phyloP scores from a whole-genome alignment of 1,284 basidiomycete species.

The Somion occarium region DNA sequence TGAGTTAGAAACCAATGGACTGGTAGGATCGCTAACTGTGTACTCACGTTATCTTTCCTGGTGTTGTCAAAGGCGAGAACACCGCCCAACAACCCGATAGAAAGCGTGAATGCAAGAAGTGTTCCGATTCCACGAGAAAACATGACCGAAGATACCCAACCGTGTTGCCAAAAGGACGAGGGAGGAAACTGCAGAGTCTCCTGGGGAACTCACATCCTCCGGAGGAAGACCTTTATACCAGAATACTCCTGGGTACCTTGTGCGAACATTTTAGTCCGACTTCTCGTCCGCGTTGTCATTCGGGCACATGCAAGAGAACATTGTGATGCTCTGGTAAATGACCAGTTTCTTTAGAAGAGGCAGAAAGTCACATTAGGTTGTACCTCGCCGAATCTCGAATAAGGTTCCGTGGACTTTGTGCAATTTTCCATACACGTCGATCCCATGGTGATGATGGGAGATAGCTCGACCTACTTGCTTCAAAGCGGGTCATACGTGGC shows the following conservation, averaged over 20 bases:
- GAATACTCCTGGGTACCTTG: neutral
- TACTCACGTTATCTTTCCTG: slow-evolving; percentile 27
- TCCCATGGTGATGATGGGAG: neutral
- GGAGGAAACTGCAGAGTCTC: slow-evolving; percentile 5
- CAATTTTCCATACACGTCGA: neutral
- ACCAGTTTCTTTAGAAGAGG: slow-evolving; percentile 4
- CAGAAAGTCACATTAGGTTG: slow-evolving; percentile 4
- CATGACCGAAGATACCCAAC: neutral
- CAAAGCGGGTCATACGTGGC: slow-evolving; percentile 5
- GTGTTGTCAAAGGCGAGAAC: slow-evolving; percentile 22
- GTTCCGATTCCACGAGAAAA: neutral
- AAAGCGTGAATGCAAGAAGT: slow-evolving; percentile 16
- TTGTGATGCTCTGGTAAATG: neutral
- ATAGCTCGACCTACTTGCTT: neutral
- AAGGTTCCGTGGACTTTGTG: neutral
- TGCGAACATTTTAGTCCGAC: neutral
- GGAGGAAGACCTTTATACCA: slow-evolving; percentile 4
- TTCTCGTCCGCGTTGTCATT: neutral
- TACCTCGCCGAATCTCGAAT: slow-evolving; percentile 2
- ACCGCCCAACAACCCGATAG: slow-evolving; percentile 16
- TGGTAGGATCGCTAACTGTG: neutral
- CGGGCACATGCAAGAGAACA: slow-evolving; percentile 1
- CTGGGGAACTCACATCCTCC: neutral
- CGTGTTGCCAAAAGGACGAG: slow-evolving; percentile 1
- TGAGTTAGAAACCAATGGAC: neutral